A percentile compares a stretch with the other conserved stretches of the same genome.
These are phyloP conservation scores for Phytophthora syringae DNA, from an alignment of 352 stramenopile genomes.

Conservation along the genomic window DNA sequence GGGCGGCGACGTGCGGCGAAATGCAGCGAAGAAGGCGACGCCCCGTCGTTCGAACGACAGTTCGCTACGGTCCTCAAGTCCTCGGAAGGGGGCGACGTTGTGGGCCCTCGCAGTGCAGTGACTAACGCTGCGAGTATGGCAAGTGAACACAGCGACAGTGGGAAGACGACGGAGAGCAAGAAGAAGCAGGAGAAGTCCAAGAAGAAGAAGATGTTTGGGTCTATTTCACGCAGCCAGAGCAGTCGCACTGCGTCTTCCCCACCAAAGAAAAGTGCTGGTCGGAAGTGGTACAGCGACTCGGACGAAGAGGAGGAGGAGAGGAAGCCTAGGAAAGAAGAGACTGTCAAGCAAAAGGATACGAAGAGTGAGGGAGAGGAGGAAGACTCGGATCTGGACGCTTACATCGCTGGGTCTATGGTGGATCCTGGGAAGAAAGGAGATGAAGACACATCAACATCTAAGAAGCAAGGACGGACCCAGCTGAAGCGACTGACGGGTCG, in stretches of 20 bases:
- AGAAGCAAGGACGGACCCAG: constrained; percentile 21
- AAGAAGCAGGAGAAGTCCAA: constrained; percentile 20
- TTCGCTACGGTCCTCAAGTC: constrained; percentile 24
- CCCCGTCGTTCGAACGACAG: constrained; percentile 22
- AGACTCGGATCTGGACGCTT: constrained; percentile 35
- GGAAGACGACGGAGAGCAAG: constrained; percentile 16
- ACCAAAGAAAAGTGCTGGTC: constrained; percentile 34
- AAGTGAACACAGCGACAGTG: constrained; percentile 8
- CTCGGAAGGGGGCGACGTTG: constrained; percentile 16
- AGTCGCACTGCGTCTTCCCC: constrained; percentile 23
- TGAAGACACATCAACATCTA: neutral
- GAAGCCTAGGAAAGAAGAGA: constrained; percentile 16
- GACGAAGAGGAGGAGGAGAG: constrained; percentile 44
- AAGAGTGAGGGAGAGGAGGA: constrained; percentile 22
- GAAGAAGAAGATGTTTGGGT: constrained; percentile 24
- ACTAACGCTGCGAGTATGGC: constrained; percentile 5
- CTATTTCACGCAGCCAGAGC: constrained; percentile 15
- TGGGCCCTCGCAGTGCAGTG: constrained; percentile 6
- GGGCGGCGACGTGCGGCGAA: constrained; percentile 24
- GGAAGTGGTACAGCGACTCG: constrained; percentile 66
- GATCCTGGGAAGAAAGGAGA: constrained; percentile 14
- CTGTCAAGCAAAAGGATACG: constrained; percentile 9
- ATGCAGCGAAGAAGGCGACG: constrained; percentile 16
- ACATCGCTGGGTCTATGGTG: constrained; percentile 33
- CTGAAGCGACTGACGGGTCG: constrained; percentile 29